A percentile compares a stretch with the other conserved stretches of the same genome.
phyloP scores from a whole-genome alignment of 306 rosid genomes.

The Sphenostylis stenocarpa region DNA sequence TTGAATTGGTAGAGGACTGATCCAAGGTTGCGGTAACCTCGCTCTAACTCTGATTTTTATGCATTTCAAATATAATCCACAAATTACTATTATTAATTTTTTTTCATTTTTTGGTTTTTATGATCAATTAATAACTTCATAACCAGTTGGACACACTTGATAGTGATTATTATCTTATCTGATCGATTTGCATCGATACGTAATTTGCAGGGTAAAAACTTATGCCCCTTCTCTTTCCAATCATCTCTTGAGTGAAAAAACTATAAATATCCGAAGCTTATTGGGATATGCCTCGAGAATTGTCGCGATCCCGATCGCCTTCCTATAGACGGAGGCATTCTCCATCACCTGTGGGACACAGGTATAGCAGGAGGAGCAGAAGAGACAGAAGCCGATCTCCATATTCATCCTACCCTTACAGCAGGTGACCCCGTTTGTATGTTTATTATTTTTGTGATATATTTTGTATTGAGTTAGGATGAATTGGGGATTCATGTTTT shows the following conservation, averaged over 20 bases:
- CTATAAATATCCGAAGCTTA: neutral
- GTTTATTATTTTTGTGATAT: conserved; percentile 35
- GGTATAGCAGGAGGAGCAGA: conserved; percentile 74
- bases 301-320: conserved; percentile 87
- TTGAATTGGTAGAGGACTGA: neutral
- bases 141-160: neutral
- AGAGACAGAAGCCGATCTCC: conserved; percentile 88
- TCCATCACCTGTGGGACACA: conserved; percentile 75
- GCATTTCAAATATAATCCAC: neutral
- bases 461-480: conserved; percentile 20
- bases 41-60: neutral
- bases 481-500: conserved; percentile 35
- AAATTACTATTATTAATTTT: too few relatives aligned
- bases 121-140: neutral
- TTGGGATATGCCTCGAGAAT: conserved; percentile 81
- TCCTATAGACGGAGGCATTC: conserved; percentile 76
- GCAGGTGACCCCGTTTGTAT: conserved; percentile 88
- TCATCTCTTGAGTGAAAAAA: neutral
- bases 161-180: neutral
- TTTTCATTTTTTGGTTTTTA: conserved; percentile 8
- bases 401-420: conserved; percentile 62
- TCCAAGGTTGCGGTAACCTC: neutral
- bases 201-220: conserved; percentile 18
- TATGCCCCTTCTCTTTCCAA: neutral
- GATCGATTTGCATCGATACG: neutral